Percentiles rank a stretch among this genome's conserved stretches.
phyloP scores from a whole-genome alignment of 2,329 filamentous ascomycete genomes.

The Trichoderma sp. region DNA sequence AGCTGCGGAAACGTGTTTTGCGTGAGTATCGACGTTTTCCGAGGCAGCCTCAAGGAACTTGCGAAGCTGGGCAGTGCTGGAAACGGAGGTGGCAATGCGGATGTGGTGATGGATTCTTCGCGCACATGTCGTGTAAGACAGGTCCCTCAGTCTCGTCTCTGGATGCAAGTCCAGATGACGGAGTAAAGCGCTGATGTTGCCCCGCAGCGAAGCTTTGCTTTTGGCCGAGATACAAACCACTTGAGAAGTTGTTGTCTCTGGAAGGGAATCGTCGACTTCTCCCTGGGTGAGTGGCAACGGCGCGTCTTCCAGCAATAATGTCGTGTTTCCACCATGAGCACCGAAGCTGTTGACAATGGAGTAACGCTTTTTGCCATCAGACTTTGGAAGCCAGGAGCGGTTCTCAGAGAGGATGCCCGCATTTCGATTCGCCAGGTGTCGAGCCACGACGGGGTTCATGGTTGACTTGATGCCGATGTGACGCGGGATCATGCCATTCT shows the following conservation, averaged over 20 bases:
- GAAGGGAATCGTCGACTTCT: not conserved
- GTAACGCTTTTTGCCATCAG: constrained; percentile 38
- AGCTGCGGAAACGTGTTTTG: not conserved
- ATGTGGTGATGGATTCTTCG: constrained; percentile 7
- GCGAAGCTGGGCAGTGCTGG: not conserved
- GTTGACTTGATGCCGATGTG: constrained; percentile 67
- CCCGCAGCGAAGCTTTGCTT: constrained; percentile 4
- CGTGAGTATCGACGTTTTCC: not conserved
- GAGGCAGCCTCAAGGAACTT: not conserved
- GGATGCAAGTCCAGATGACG: constrained; percentile 45
- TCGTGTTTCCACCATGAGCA: constrained; percentile 72
- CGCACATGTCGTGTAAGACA: constrained; percentile 8
- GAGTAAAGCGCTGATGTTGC: not conserved
- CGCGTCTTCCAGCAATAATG: constrained; percentile 62
- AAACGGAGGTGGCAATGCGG: not conserved
- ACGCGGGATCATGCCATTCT: constrained; percentile 62
- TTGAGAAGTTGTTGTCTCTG: not conserved
- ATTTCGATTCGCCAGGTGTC: constrained; percentile 60
- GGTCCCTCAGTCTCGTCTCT: not conserved
- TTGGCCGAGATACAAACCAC: constrained; percentile 21
- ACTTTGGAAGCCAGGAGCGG: not conserved
- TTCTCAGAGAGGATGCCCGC: constrained; percentile 43
- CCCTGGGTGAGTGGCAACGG: constrained; percentile 35
- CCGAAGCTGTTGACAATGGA: constrained; percentile 69
- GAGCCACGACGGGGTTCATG: constrained; percentile 60